Conservation (phyloP, 2,329 filamentous ascomycete species). For the Aureobasidium sp. region DNA sequence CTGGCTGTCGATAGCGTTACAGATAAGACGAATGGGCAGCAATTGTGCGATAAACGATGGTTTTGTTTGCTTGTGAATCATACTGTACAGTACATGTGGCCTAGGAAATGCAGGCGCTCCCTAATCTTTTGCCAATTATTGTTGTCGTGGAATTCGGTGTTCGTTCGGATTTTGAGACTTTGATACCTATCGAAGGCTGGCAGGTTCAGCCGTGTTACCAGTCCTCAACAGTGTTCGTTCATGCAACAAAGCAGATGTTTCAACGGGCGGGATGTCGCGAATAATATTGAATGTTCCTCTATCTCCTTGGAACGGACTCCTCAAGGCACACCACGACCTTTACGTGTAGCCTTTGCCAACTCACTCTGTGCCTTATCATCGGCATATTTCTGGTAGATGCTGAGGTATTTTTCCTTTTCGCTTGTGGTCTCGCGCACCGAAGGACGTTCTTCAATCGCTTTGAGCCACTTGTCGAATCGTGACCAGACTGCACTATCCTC, state of each 20-base stretch:
- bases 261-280: no score
- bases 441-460: constrained; percentile 48
- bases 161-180: background rate
- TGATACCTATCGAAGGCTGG: background rate
- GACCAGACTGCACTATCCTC: constrained; percentile 52
- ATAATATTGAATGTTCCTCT: no score
- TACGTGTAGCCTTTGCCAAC: constrained; percentile 42
- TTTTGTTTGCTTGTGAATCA: background rate
- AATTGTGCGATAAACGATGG: background rate
- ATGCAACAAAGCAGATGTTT: no score
- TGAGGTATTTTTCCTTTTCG: constrained; percentile 56
- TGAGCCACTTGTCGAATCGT: constrained; percentile 57
- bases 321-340: constrained; percentile 55
- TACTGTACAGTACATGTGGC: background rate
- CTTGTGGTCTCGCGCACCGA: constrained; percentile 63
- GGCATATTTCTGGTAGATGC: constrained; percentile 51
- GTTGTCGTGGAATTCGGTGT: background rate
- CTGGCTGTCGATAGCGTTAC: background rate
- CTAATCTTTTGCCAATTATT: background rate
- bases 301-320: no score
- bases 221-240: no score
- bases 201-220: no score
- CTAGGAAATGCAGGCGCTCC: background rate
- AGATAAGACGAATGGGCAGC: constrained; percentile 4
- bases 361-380: constrained; percentile 39